phyloP scores from a whole-genome alignment of 108 stramenopile species.

The Nitzschia sp. region DNA sequence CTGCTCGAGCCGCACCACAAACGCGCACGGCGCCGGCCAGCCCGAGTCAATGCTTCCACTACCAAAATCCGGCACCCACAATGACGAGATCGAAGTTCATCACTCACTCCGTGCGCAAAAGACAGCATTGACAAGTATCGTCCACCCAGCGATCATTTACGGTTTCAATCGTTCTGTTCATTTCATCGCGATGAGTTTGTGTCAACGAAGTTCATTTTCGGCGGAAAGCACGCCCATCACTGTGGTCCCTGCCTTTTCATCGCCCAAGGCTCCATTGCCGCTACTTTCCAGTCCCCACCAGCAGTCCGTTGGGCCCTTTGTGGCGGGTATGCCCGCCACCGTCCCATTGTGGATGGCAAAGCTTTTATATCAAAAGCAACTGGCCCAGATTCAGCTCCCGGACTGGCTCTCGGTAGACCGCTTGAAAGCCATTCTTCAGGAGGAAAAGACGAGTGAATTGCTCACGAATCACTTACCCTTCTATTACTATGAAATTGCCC shows the following conservation, averaged over 20 bases:
- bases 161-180: too few species aligned
- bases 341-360: slow-evolving; percentile 85
- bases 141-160: too few species aligned
- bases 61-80: too few species aligned
- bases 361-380: slow-evolving; percentile 54
- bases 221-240: slow-evolving; percentile 56
- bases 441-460: slow-evolving; percentile 44
- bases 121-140: too few species aligned
- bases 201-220: slow-evolving; percentile 46
- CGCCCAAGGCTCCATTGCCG: slow-evolving; percentile 27
- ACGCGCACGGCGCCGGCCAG: too few species aligned
- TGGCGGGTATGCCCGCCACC: slow-evolving; percentile 66
- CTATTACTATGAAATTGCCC: slow-evolving; percentile 74
- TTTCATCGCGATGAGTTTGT: slow-evolving; percentile 20
- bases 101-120: too few species aligned
- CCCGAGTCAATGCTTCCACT: too few species aligned
- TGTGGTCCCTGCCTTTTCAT: slow-evolving; percentile 65
- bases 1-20: too few species aligned
- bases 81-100: too few species aligned
- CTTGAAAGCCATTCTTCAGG: slow-evolving; percentile 52
- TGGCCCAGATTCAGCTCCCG: slow-evolving; percentile 62
- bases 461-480: slow-evolving; percentile 66
- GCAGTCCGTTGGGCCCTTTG: slow-evolving; percentile 46
- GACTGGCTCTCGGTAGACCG: slow-evolving; percentile 51
- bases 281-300: slow-evolving; percentile 13